Percentiles rank a stretch among this genome's conserved stretches.
Conservation (phyloP, 2,329 filamentous ascomycete species). For the Calonectria hawksworthii region DNA sequence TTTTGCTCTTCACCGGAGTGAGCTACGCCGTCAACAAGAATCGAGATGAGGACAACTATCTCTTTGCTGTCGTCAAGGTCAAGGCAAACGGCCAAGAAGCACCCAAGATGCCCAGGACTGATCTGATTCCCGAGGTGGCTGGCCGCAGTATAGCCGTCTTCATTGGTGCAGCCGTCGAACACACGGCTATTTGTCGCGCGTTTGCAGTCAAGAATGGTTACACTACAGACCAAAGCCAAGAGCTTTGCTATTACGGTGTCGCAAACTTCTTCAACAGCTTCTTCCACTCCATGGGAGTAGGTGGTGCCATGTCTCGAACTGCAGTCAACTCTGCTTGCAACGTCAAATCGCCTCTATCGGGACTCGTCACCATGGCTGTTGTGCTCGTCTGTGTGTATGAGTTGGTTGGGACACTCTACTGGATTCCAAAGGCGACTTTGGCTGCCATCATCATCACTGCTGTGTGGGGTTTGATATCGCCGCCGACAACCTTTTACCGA, state of each 20-base stretch:
- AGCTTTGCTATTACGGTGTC: slow-evolving; percentile 73
- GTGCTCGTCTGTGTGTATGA: slow-evolving; percentile 74
- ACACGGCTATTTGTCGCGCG: slow-evolving; percentile 74
- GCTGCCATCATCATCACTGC: slow-evolving; percentile 77
- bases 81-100: slow-evolving; percentile 66
- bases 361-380: slow-evolving; percentile 71
- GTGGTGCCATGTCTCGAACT: slow-evolving; percentile 76
- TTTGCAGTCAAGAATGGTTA: slow-evolving; percentile 75
- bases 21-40: slow-evolving; percentile 73
- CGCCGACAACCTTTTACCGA: slow-evolving; percentile 70
- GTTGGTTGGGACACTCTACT: slow-evolving; percentile 72
- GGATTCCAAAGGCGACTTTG: slow-evolving; percentile 76
- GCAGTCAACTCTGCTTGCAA: slow-evolving; percentile 76
- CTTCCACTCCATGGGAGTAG: slow-evolving; percentile 74
- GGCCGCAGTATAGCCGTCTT: slow-evolving; percentile 71
- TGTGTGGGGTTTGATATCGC: slow-evolving; percentile 72
- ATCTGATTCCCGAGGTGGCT: slow-evolving; percentile 67
- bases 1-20: slow-evolving; percentile 74
- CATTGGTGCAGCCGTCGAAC: slow-evolving; percentile 72
- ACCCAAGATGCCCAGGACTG: slow-evolving; percentile 61
- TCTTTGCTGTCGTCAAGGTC: slow-evolving; percentile 72
- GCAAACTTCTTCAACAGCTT: slow-evolving; percentile 75
- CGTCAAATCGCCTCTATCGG: slow-evolving; percentile 73
- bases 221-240: slow-evolving; percentile 74
- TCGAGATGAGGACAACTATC: slow-evolving; percentile 51